phyloP scores from a whole-genome alignment of 2,329 filamentous ascomycete genomes.

The Fusarium udum region DNA sequence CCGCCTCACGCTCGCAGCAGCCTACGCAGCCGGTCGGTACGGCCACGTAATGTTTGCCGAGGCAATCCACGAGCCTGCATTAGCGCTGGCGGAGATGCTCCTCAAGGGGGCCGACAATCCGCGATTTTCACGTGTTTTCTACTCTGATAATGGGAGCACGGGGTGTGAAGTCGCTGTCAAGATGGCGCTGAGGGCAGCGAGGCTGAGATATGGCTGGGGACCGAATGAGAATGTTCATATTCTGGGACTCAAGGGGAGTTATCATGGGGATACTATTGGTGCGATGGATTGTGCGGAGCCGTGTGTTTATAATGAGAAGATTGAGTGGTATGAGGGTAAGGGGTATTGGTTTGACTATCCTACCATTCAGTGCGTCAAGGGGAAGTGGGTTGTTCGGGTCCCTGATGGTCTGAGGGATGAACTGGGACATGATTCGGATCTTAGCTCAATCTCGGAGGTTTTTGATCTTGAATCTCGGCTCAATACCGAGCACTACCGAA shows the following conservation, averaged over 20 bases:
- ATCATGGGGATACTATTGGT: constrained; percentile 89
- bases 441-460: constrained; percentile 62
- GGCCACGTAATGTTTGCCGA: constrained; percentile 90
- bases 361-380: constrained; percentile 71
- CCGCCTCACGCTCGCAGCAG: constrained; percentile 75
- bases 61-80: constrained; percentile 80
- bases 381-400: constrained; percentile 71
- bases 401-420: constrained; percentile 59
- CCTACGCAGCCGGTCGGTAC: constrained; percentile 83
- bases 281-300: constrained; percentile 89
- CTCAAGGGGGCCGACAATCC: constrained; percentile 69
- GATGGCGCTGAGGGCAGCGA: constrained; percentile 79
- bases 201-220: constrained; percentile 72
- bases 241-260: constrained; percentile 80
- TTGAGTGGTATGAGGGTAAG: constrained; percentile 84
- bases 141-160: constrained; percentile 84
- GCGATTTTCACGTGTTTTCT: constrained; percentile 77
- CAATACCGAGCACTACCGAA: constrained; percentile 53
- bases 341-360: constrained; percentile 87
- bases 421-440: constrained; percentile 55
- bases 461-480: constrained; percentile 67
- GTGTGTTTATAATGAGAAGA: constrained; percentile 79
- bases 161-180: constrained; percentile 86
- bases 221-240: constrained; percentile 69
- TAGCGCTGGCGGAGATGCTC: constrained; percentile 73